Percentiles rank a stretch among this genome's conserved stretches.
phyloP scores from a whole-genome alignment of 2,329 filamentous ascomycete species.

The Coleophoma cylindrospora region DNA sequence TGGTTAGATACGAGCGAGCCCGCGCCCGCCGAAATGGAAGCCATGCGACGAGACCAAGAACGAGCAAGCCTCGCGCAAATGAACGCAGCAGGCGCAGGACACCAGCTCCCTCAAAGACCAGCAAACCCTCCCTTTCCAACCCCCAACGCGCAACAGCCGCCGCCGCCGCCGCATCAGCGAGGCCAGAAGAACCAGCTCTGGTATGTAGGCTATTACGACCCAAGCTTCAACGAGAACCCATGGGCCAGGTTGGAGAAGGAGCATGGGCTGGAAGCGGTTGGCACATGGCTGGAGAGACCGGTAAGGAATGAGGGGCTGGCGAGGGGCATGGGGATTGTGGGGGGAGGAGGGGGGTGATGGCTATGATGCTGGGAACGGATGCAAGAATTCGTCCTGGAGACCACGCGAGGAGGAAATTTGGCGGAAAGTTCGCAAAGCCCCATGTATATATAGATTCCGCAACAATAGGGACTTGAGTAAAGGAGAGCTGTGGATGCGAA shows the following conservation, averaged over 20 bases:
- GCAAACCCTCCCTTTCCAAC: neutral
- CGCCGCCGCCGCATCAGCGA: constrained; percentile 4
- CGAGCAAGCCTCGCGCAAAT: constrained; percentile 18
- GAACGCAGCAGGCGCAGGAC: neutral
- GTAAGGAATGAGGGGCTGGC: neutral
- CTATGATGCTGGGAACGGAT: too few species aligned
- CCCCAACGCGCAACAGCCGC: constrained; percentile 1
- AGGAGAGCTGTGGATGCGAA: too few species aligned
- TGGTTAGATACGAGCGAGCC: constrained; percentile 19
- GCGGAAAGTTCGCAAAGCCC: too few species aligned
- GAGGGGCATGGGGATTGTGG: neutral
- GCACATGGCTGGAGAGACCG: constrained; percentile 36
- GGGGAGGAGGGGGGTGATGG: too few species aligned
- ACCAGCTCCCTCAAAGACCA: constrained; percentile 7
- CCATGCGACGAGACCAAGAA: constrained; percentile 16
- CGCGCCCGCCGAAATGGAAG: constrained; percentile 31
- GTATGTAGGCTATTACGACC: constrained; percentile 66
- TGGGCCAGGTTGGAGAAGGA: constrained; percentile 56
- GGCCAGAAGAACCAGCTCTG: constrained; percentile 43
- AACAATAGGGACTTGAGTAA: too few species aligned
- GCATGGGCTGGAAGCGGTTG: constrained; percentile 36
- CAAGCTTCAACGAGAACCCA: constrained; percentile 65
- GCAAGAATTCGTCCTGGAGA: too few species aligned
- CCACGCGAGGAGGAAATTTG: too few species aligned
- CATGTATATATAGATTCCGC: too few species aligned